phyloP scores from a whole-genome alignment of 1,284 basidiomycete genomes.

The Cryptococcus sp. region DNA sequence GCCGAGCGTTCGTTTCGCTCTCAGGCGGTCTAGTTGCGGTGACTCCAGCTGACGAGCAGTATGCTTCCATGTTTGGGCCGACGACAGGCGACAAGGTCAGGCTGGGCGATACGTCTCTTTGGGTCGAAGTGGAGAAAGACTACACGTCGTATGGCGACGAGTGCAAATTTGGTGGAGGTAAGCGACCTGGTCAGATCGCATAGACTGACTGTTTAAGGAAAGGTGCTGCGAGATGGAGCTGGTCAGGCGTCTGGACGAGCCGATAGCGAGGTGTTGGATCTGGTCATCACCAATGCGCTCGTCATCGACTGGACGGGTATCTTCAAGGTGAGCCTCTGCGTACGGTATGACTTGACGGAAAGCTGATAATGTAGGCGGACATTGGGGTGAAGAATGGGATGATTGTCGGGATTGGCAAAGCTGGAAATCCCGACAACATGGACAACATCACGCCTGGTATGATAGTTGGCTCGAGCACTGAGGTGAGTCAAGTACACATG shows the following conservation, averaged over 20 bases:
- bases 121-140: constrained; percentile 90
- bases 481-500: constrained; percentile 42
- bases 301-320: constrained; percentile 94
- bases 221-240: constrained; percentile 92
- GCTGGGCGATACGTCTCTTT: constrained; percentile 83
- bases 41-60: constrained; percentile 40
- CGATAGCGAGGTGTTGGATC: constrained; percentile 68
- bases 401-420: constrained; percentile 89
- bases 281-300: constrained; percentile 90
- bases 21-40: no score
- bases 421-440: constrained; percentile 95
- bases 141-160: constrained; percentile 71
- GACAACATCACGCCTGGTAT: constrained; percentile 68
- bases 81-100: constrained; percentile 85
- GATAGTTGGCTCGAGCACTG: constrained; percentile 78
- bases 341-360: background rate
- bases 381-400: constrained; percentile 83
- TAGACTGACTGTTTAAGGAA: constrained; percentile 54
- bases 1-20: no score
- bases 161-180: constrained; percentile 94
- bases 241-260: constrained; percentile 78
- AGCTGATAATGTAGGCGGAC: constrained; percentile 80
- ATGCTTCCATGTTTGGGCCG: constrained; percentile 90
- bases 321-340: constrained; percentile 64
- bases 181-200: constrained; percentile 9